These are phyloP conservation scores for Neoarthrinium moseri DNA, from an alignment of 2,329 filamentous ascomycete genomes.

Conservation along the genomic window DNA sequence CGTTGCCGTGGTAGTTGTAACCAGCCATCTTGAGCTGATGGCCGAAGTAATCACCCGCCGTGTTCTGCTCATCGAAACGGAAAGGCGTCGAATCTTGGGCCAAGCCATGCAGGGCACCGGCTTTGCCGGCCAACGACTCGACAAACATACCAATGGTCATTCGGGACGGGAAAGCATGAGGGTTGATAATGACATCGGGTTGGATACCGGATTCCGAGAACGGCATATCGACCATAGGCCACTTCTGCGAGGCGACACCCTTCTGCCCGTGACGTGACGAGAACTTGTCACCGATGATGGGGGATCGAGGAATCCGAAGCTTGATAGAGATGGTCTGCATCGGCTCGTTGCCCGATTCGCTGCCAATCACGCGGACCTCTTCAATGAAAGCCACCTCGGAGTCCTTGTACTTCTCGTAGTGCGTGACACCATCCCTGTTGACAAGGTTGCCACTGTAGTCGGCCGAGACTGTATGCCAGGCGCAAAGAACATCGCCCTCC, in stretches of 20 bases:
- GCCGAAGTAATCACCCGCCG: conserved; percentile 91
- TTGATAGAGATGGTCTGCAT: conserved; percentile 90
- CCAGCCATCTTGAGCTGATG: conserved; percentile 93
- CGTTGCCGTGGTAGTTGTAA: conserved; percentile 97
- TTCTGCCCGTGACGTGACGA: conserved; percentile 98
- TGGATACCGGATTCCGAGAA: conserved; percentile 97
- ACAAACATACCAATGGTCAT: conserved; percentile 99
- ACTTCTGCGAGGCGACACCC: conserved; percentile 94
- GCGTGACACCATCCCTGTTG: conserved; percentile 82
- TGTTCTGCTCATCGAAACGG: conserved; percentile 88
- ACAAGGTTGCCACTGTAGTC: conserved; percentile 76
- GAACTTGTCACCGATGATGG: conserved; percentile 97
- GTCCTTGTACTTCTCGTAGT: conserved; percentile 94
- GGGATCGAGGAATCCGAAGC: conserved; percentile 84
- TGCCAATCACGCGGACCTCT: conserved; percentile 86
- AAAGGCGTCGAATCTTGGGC: conserved; percentile 96
- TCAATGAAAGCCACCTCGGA: conserved; percentile 85
- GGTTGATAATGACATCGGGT: conserved; percentile 98
- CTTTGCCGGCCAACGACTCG: conserved; percentile 93
- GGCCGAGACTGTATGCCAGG: conserved; percentile 83
- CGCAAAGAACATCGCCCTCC: conserved; percentile 82
- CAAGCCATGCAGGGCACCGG: conserved; percentile 90
- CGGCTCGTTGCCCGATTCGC: conserved; percentile 78
- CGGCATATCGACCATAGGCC: conserved; percentile 91
- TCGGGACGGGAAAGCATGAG: conserved; percentile 96